Evolutionary conservation across 352 stramenopile species (phyloP).

Genomic region (Phytophthora vignae): DNA sequence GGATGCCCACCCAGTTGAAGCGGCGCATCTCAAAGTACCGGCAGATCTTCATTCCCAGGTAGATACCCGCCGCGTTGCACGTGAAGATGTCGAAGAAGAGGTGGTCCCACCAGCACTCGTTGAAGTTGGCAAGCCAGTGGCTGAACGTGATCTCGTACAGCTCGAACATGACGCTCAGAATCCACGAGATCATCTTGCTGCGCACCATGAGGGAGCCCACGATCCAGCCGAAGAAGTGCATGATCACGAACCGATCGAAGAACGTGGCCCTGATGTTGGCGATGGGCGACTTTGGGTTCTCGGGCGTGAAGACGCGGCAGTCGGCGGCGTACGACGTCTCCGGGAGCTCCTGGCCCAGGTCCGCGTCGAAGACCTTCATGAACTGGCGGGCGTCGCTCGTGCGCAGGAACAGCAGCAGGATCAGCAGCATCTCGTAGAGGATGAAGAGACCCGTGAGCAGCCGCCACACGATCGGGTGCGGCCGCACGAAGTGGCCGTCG

Average conservation of each 20-base stretch:
- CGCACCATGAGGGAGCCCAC: constrained; percentile 88
- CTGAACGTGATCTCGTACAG: constrained; percentile 91
- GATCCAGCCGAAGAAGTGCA: constrained; percentile 93
- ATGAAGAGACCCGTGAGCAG: constrained; percentile 92
- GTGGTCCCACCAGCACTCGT: constrained; percentile 97
- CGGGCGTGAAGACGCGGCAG: constrained; percentile 88
- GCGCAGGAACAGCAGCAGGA: constrained; percentile 86
- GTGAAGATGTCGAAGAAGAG: constrained; percentile 94
- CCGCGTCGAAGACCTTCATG: constrained; percentile 86
- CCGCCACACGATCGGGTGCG: constrained; percentile 92
- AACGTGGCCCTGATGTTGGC: constrained; percentile 84
- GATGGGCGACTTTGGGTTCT: constrained; percentile 83
- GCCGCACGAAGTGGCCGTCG: constrained; percentile 87
- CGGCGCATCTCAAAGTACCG: constrained; percentile 90
- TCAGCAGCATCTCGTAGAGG: constrained; percentile 92
- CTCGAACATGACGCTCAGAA: constrained; percentile 87
- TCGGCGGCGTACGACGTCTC: constrained; percentile 87
- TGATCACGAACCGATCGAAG: constrained; percentile 90
- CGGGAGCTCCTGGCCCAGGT: constrained; percentile 76
- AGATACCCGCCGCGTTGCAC: constrained; percentile 94
- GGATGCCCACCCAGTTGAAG: constrained; percentile 91
- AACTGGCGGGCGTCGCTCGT: constrained; percentile 85
- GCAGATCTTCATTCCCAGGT: constrained; percentile 88
- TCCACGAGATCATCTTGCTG: constrained; percentile 86
- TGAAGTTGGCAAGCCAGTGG: constrained; percentile 94